Evolutionary conservation across 345 rosid species (phyloP).

Genomic region (Boechera divaricarpa): DNA sequence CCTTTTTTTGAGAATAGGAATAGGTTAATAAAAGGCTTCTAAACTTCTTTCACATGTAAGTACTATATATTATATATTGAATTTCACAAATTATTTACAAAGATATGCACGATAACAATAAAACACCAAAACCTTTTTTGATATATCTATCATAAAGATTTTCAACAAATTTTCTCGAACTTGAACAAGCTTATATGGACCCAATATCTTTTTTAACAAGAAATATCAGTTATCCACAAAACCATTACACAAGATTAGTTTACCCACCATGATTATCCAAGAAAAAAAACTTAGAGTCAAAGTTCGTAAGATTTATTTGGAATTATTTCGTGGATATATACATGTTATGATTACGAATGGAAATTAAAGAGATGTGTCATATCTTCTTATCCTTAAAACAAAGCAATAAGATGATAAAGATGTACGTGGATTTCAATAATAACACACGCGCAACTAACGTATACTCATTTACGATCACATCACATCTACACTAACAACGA

Average conservation of each 20-base stretch:
- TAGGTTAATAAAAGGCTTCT: too few species aligned
- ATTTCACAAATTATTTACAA: too few species aligned
- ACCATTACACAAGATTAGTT: slow-evolving; percentile 8
- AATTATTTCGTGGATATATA: neutral
- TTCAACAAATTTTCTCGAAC: neutral
- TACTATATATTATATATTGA: too few species aligned
- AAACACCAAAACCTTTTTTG: too few species aligned
- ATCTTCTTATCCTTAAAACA: slow-evolving; percentile 40
- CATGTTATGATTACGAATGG: slow-evolving; percentile 23
- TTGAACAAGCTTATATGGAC: slow-evolving; percentile 15
- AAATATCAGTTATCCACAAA: slow-evolving; percentile 14
- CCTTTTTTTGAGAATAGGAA: too few species aligned
- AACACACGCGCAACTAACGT: slow-evolving; percentile 24
- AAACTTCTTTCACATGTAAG: too few species aligned
- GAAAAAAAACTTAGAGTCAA: neutral
- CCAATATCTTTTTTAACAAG: neutral
- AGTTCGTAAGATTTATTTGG: neutral
- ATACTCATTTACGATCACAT: slow-evolving; percentile 26
- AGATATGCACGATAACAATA: too few species aligned
- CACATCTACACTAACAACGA: slow-evolving; percentile 28
- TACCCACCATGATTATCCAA: slow-evolving; percentile 4
- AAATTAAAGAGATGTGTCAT: slow-evolving; percentile 20
- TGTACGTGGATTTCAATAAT: slow-evolving; percentile 34
- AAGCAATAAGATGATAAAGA: slow-evolving; percentile 34
- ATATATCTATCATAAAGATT: neutral